phyloP scores from a whole-genome alignment of 164 flowering plant species.

The Nymphaea colorata region DNA sequence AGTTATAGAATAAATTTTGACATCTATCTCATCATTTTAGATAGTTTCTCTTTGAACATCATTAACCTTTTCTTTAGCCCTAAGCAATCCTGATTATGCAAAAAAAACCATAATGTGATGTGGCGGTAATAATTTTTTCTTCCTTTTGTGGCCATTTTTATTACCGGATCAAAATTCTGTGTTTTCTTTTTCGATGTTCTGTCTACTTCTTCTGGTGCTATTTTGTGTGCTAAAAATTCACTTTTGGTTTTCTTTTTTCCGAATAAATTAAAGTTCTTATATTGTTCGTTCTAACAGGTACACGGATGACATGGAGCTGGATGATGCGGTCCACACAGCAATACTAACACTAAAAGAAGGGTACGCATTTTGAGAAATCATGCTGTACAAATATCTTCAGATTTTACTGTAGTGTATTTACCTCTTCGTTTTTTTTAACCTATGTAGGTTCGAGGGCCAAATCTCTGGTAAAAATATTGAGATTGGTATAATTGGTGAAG shows the following conservation, averaged over 20 bases:
- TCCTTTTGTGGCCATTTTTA: not conserved
- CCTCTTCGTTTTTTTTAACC: constrained; percentile 1
- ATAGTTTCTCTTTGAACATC: not conserved
- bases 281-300: constrained; percentile 31
- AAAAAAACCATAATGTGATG: not conserved
- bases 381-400: not conserved
- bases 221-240: not conserved
- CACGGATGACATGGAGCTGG: constrained; percentile 98
- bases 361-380: constrained; percentile 20
- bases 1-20: too few species aligned
- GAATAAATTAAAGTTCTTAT: too few species aligned
- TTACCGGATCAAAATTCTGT: not conserved
- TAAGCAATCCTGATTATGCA: not conserved
- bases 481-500: constrained; percentile 81
- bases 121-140: not conserved
- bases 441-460: constrained; percentile 86
- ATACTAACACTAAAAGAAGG: constrained; percentile 96
- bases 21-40: too few species aligned
- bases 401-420: not conserved
- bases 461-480: constrained; percentile 92
- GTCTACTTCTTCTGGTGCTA: not conserved
- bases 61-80: not conserved
- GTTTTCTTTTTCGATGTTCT: not conserved
- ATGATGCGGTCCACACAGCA: constrained; percentile 98
- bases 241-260: too few species aligned